Evolutionary conservation across 768 basidiomycete genomes (phyloP).

Genomic region (Boletus sp.): DNA sequence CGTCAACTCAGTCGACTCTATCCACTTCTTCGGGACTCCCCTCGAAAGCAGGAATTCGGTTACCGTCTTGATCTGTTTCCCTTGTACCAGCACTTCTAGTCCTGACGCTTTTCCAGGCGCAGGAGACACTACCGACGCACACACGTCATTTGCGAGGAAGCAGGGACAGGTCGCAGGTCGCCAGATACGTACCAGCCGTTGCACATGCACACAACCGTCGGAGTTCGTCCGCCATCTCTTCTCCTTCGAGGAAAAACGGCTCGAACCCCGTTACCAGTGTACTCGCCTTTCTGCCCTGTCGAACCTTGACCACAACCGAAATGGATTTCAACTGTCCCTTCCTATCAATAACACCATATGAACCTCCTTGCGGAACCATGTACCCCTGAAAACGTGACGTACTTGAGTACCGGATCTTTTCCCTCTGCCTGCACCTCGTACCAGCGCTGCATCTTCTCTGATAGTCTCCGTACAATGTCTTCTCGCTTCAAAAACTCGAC

Average conservation of each 20-base stretch:
- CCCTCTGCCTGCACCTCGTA: conserved; percentile 57
- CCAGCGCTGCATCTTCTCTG: conserved; percentile 74
- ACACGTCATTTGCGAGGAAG: neutral
- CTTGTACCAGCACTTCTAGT: conserved; percentile 79
- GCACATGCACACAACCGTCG: conserved; percentile 74
- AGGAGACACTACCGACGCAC: conserved; percentile 48
- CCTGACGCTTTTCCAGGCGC: conserved; percentile 54
- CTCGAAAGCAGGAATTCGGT: conserved; percentile 60
- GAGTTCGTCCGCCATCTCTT: conserved; percentile 76
- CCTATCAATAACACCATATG: conserved; percentile 35
- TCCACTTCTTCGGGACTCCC: conserved; percentile 83
- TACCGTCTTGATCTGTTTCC: conserved; percentile 69
- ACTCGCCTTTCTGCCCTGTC: conserved; percentile 75
- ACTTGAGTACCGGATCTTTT: conserved; percentile 60
- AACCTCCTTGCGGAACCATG: neutral
- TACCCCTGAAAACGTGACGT: conserved; percentile 21
- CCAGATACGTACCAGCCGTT: conserved; percentile 56
- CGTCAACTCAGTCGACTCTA: conserved; percentile 48
- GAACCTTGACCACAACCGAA: conserved; percentile 60
- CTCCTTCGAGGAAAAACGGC: conserved; percentile 63
- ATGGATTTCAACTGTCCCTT: conserved; percentile 77
- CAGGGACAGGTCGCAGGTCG: neutral
- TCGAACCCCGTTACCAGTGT: conserved; percentile 82
- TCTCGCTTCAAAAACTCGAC: conserved; percentile 65
- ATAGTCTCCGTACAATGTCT: conserved; percentile 51